Conservation (phyloP, 2,329 filamentous ascomycete species). For the Cladophialophora carrionii region DNA sequence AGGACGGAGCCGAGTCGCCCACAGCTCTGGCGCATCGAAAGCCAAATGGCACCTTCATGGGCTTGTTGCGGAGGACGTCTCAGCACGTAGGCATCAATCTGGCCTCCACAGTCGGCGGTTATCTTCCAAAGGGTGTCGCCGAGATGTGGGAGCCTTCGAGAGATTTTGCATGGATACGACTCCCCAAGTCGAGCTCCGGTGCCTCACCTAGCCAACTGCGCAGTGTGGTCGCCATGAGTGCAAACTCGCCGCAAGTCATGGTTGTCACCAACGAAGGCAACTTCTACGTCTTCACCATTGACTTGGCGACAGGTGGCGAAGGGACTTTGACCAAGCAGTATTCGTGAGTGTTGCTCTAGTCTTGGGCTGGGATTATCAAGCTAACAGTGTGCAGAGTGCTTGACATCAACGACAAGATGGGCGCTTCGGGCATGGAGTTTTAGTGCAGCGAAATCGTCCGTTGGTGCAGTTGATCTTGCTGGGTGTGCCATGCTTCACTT, state of each 20-base stretch:
- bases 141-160: constrained; percentile 97
- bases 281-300: constrained; percentile 93
- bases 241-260: constrained; percentile 93
- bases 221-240: constrained; percentile 97
- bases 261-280: constrained; percentile 94
- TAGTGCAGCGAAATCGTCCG: constrained; percentile 2
- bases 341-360: constrained; percentile 66
- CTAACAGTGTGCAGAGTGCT: constrained; percentile 14
- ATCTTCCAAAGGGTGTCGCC: constrained; percentile 88
- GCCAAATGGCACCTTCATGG: constrained; percentile 78
- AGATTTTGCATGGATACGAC: constrained; percentile 95
- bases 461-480: neutral
- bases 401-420: constrained; percentile 20
- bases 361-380: neutral
- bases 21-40: constrained; percentile 47
- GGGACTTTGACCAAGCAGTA: constrained; percentile 89
- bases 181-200: constrained; percentile 65
- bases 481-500: neutral
- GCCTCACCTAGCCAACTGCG: constrained; percentile 63
- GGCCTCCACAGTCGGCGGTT: constrained; percentile 85
- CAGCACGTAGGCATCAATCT: constrained; percentile 90
- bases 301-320: constrained; percentile 92
- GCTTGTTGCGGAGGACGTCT: constrained; percentile 89
- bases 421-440: constrained; percentile 14
- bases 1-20: constrained; percentile 39